Conservation (phyloP, 2,329 filamentous ascomycete species). For the Colletotrichum ledebouriae region DNA sequence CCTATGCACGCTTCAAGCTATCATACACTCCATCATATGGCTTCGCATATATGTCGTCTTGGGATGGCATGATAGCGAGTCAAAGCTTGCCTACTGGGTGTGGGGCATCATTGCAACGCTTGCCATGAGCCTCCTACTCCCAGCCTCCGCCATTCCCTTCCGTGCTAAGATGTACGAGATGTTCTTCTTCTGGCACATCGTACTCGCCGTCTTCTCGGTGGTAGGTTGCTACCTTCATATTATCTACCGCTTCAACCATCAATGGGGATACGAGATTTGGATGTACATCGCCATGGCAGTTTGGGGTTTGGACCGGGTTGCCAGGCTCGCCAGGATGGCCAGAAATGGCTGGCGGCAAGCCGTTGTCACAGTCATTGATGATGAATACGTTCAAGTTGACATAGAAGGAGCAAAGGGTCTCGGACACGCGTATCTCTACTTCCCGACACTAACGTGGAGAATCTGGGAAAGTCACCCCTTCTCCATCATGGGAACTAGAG, state of each 20-base stretch:
- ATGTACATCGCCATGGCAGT: conserved; percentile 46
- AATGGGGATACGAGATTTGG: conserved; percentile 62
- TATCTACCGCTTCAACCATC: conserved; percentile 47
- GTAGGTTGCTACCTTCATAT: conserved; percentile 58
- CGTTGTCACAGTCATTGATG: conserved; percentile 48
- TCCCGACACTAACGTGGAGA: conserved; percentile 58
- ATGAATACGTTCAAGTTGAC: conserved; percentile 56
- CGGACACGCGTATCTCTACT: conserved; percentile 61
- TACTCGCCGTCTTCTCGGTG: conserved; percentile 54
- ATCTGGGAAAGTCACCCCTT: conserved; percentile 70
- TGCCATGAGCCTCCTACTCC: conserved; percentile 48
- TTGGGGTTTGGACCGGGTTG: conserved; percentile 58
- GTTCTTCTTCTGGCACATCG: conserved; percentile 57
- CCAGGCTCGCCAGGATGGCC: conserved; percentile 55
- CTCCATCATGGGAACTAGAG: conserved; percentile 44
- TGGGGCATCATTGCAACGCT: conserved; percentile 58
- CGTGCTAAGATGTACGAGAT: conserved; percentile 54
- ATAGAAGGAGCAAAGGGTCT: conserved; percentile 55
- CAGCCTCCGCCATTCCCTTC: conserved; percentile 49
- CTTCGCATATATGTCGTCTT: conserved; percentile 49
- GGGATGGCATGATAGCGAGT: conserved; percentile 48
- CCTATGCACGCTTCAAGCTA: conserved; percentile 55
- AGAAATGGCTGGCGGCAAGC: conserved; percentile 52
- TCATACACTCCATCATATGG: conserved; percentile 55
- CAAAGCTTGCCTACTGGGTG: conserved; percentile 52